Percentiles rank a stretch among this genome's conserved stretches.
Evolutionary conservation across 164 flowering plant species (phyloP).

Genomic region (Santalum album): DNA sequence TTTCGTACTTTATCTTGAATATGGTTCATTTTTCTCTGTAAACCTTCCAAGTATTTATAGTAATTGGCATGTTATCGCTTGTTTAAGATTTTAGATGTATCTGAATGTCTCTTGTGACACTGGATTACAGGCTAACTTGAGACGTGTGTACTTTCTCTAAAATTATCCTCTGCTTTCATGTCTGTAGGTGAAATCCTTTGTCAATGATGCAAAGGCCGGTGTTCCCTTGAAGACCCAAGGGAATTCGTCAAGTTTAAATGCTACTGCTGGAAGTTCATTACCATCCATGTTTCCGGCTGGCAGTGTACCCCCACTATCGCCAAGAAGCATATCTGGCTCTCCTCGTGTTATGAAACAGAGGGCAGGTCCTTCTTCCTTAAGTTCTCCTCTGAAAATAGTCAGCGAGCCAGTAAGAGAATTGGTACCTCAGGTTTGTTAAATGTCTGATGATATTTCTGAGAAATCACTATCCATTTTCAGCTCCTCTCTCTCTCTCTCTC

Average conservation of each 20-base stretch:
- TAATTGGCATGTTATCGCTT: no score
- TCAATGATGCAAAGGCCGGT: conserved; percentile 84
- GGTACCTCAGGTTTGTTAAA: conserved; percentile 75
- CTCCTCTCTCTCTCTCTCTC: no score
- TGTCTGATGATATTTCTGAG: not conserved
- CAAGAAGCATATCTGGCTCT: conserved; percentile 89
- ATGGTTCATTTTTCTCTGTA: no score
- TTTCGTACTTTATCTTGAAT: no score
- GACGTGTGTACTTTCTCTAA: no score
- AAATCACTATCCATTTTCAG: not conserved
- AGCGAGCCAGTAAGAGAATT: conserved; percentile 75
- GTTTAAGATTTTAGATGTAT: no score
- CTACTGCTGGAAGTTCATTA: conserved; percentile 52
- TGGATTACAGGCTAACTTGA: no score
- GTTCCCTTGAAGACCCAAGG: conserved; percentile 51
- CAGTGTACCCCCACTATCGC: conserved; percentile 96
- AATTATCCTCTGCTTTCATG: conserved; percentile 1
- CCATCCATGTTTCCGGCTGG: conserved; percentile 99
- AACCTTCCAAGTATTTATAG: no score
- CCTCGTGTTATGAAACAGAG: conserved; percentile 80
- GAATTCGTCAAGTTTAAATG: conserved; percentile 40
- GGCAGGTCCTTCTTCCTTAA: conserved; percentile 65
- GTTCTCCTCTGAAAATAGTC: conserved; percentile 82
- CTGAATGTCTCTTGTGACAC: no score
- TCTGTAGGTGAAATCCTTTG: conserved; percentile 65